Evolutionary conservation across 345 rosid genomes (phyloP), one percentile per base, ranked within the genome.

Genomic region (Theobroma cacao): DNA sequence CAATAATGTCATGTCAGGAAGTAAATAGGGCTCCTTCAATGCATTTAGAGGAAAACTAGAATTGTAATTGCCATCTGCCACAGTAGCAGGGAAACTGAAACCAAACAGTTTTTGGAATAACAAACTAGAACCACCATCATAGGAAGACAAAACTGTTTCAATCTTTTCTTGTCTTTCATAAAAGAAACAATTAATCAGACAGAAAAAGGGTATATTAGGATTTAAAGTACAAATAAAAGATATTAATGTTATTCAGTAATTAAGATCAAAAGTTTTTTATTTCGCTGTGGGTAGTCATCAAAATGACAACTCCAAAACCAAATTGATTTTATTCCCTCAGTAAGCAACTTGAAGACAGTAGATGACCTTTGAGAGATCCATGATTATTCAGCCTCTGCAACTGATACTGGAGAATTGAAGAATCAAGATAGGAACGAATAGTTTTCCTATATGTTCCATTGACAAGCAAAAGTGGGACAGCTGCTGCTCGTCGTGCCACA

Each of bases 381-480:
- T 87, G 95, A 76, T 88, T 91, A 69, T 86, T 86, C 81, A 94
- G 83, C 86, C 95, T 94, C 85, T 88, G 97, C 86, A 96, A 87
- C 69, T 96, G 99, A 82, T 92, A 84, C 80, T 92, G 98, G 72
- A 96, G 96, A 78, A 94, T 90, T 36, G 94, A 86, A 67, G 99
- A 94, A 89, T 96, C 99, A 38, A 96, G 90, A 86, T 94, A 94
- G 77, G 98, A 89, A 78, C 98, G 92, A 68, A 93, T 83, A 28
- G 93, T 92, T 86, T 91, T 96, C 80, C 99, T 83, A 78, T 96
- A 94, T 40, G 99, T 96, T 86, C 99, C 99, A 88, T 96, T 96
- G 55, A 94, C 98, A 62, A 96, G 99, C 77, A 96, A 90, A 53
- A 91, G 70, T 22, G 99, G 99, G 60, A 94, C 93, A 77, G 98